Base-by-base conservation (phyloP, 345 rosid genomes). In the Theobroma cacao region DNA sequence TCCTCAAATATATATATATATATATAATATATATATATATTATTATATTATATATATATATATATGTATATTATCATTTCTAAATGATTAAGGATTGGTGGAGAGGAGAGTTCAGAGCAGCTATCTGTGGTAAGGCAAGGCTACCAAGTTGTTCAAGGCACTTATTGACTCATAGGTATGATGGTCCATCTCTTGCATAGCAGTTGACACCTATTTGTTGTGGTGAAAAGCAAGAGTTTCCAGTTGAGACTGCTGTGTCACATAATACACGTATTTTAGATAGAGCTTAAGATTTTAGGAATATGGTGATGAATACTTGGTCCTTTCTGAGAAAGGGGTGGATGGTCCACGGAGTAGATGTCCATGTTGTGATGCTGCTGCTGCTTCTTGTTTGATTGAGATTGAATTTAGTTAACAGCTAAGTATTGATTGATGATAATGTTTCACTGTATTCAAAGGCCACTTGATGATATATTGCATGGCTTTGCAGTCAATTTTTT, bases 391-490 rank as follows among this genome's bases (percentile, higher is more conserved):
- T 18, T 33, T 50, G 75, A 52, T 52, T 72, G 75, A 72, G 61
- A 30, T 33, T 13, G 10, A 33, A 33, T 48, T 11, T 72, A 11
- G 9, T n/a, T 40, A 11, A 40, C 5, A 4, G 20, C 52, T 38
- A 28, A 6, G 7, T 26, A 72, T 53, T 45, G 22, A 52, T 72
- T 52, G 28, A 10, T 52, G 31, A 72, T 31, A 52, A 67, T 34
- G 52, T 31, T 33, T 80, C 40, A 17, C 14, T 80, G 55, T 66
- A 38, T 74, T 75, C 14, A 52, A 66, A 56, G 50, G 38, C 72
- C 36, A 56, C 15, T 59, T 48, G 24, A 36, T 40, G 50, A 74
- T 12, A 45, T 7, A 58, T 59, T 64, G 59, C 40, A 38, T n/a
- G 17, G 66, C 17, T 56, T 59, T 20, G 12, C 68, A 38, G 26